Base-by-base conservation (phyloP, 352 stramenopile genomes). In the Detonula confervacea region DNA sequence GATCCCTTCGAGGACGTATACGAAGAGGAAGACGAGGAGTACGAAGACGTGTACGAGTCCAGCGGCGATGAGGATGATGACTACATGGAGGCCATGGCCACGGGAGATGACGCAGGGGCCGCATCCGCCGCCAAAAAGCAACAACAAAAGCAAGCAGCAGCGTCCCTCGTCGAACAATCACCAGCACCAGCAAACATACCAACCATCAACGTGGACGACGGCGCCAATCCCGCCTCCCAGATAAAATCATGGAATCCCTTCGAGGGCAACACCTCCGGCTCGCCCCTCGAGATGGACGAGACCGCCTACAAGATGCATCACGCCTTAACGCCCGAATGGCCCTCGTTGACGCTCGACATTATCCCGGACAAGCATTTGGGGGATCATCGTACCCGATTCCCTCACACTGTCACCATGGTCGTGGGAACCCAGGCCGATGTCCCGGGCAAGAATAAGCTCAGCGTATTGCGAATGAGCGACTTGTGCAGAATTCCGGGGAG, bases 231-330 rank as follows among this genome's bases (percentile, higher is more conserved):
- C 29, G 4, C 51, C n/a, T 18, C 64, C 5, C 30, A 55, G 44
- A 57, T 90, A 25, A 84, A 97, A 85, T 96, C 98, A 29, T 99
- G 97, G 91, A 95, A 98, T 91, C 96, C 97, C 24, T 80, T 91
- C 24, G 77, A 78, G 9, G 95, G 94, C 27, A 90, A 96, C 52
- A 93, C 98, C 84, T 91, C 93, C 66, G 95, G 97, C 54, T n/a
- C n/a, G n/a, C 96, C 97, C 65, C 92, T 99, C 39, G 97, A 99
- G 88, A 98, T 98, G 91, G 97, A 99, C 86, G 97, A 95, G 81
- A 97, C 92, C 33, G 98, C 98, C 5, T 99, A 99, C 91, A 97
- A 98, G 85, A 99, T 99, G 96, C 98, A 99, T 90, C 98, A 99
- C 83, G 95, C 96, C 35, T 95, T 99, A 76, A 97, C 93, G 3